Evolutionary conservation across 139 green algal species (phyloP).

Genomic region (Chlorella sorokiniana): DNA sequence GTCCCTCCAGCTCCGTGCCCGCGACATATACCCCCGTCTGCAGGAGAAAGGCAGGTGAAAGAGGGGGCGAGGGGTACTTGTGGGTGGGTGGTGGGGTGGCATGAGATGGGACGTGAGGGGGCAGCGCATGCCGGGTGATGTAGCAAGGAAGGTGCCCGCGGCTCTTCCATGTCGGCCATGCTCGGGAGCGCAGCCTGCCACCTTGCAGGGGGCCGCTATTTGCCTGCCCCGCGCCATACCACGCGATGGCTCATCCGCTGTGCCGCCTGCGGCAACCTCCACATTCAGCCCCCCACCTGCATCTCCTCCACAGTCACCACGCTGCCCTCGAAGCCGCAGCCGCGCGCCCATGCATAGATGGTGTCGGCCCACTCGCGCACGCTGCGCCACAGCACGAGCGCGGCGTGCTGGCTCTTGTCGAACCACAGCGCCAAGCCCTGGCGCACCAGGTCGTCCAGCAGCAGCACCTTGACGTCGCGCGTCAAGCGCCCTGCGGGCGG

Average conservation of each 20-base stretch:
- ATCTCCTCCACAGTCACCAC: slow-evolving; percentile 71
- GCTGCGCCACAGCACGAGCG: slow-evolving; percentile 63
- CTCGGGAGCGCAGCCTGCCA: too few species aligned
- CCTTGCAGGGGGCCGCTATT: too few species aligned
- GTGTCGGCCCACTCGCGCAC: slow-evolving; percentile 62
- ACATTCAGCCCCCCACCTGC: neutral
- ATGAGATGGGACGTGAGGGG: too few species aligned
- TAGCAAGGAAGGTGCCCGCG: too few species aligned
- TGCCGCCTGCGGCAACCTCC: too few species aligned
- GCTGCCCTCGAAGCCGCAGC: slow-evolving; percentile 56
- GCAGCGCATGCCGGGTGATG: too few species aligned
- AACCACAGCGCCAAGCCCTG: slow-evolving; percentile 60
- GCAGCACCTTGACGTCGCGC: slow-evolving; percentile 40
- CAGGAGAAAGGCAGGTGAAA: neutral
- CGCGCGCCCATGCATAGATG: slow-evolving; percentile 53
- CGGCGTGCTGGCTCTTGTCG: slow-evolving; percentile 51
- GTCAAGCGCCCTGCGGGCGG: slow-evolving; percentile 59
- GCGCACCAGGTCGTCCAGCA: slow-evolving; percentile 63
- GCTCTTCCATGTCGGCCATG: too few species aligned
- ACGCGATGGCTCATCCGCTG: too few species aligned
- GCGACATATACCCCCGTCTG: slow-evolving; percentile 32
- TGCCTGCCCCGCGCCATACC: too few species aligned
- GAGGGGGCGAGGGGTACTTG: neutral
- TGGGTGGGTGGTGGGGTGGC: too few species aligned
- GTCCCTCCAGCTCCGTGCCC: slow-evolving; percentile 67